Evolutionary conservation across 345 rosid genomes (phyloP).

Genomic region (Balakata baccata): DNA sequence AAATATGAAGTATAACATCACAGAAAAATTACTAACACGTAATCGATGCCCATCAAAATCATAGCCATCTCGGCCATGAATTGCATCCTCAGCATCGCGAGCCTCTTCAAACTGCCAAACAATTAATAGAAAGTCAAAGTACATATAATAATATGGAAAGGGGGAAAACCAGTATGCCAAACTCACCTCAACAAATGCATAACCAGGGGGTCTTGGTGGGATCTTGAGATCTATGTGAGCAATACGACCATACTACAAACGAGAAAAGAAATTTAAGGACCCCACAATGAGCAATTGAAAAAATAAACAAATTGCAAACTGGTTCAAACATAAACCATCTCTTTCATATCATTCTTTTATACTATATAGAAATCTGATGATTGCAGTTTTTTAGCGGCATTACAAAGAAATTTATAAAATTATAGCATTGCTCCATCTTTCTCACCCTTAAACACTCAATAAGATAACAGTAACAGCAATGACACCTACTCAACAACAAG

Average conservation of each 20-base stretch:
- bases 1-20: neutral
- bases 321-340: neutral
- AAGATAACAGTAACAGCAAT: neutral
- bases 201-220: constrained; percentile 99
- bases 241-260: constrained; percentile 29
- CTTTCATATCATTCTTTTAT: neutral
- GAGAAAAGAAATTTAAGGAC: neutral
- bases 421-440: neutral
- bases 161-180: neutral
- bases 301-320: neutral
- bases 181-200: constrained; percentile 86
- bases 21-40: constrained; percentile 33
- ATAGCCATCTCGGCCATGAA: constrained; percentile 82
- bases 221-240: constrained; percentile 74
- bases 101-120: constrained; percentile 28
- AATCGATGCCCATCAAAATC: constrained; percentile 72
- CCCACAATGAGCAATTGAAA: neutral
- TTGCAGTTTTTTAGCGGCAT: neutral
- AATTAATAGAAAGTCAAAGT: neutral
- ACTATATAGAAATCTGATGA: neutral
- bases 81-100: constrained; percentile 71
- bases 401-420: neutral
- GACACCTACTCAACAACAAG: neutral
- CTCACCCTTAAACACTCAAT: neutral
- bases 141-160: neutral